Evolutionary conservation across 176 grass and related monocot species (phyloP).

Genomic region (Hyparrhenia diplandra): DNA sequence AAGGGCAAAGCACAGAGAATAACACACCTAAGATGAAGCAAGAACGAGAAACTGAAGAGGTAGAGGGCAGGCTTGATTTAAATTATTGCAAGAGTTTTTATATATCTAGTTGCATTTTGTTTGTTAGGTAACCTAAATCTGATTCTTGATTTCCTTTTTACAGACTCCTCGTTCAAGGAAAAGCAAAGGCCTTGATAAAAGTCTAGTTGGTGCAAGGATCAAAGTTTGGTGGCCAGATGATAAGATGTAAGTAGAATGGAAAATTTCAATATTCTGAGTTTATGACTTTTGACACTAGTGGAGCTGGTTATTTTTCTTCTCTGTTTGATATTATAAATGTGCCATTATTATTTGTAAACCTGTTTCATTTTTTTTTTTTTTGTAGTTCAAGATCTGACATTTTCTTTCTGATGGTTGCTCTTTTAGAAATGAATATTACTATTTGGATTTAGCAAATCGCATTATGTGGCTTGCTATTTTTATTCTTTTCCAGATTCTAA

Average conservation of each 20-base stretch:
- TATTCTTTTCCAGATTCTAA: slow-evolving; percentile 10
- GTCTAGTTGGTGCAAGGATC: slow-evolving; percentile 66
- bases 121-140: slow-evolving; percentile 8
- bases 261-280: slow-evolving; percentile 11
- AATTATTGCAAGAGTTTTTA: too few species aligned
- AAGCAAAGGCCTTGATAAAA: slow-evolving; percentile 58
- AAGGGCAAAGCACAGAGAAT: slow-evolving; percentile 43
- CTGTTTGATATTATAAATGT: not conserved
- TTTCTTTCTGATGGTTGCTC: not conserved
- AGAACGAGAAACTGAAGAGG: slow-evolving; percentile 50
- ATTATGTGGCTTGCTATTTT: not conserved
- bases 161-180: slow-evolving; percentile 58
- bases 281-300: not conserved
- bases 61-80: slow-evolving; percentile 22
- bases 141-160: slow-evolving; percentile 18
- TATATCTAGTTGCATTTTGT: too few species aligned
- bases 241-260: slow-evolving; percentile 53
- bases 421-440: not conserved
- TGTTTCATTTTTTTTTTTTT: not conserved
- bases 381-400: not conserved
- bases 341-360: not conserved
- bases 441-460: not conserved
- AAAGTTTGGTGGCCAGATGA: slow-evolving; percentile 99
- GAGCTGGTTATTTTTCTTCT: not conserved
- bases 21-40: slow-evolving; percentile 60